Base-by-base conservation (phyloP, 139 green algal species). In the Coelastrella sp. region DNA sequence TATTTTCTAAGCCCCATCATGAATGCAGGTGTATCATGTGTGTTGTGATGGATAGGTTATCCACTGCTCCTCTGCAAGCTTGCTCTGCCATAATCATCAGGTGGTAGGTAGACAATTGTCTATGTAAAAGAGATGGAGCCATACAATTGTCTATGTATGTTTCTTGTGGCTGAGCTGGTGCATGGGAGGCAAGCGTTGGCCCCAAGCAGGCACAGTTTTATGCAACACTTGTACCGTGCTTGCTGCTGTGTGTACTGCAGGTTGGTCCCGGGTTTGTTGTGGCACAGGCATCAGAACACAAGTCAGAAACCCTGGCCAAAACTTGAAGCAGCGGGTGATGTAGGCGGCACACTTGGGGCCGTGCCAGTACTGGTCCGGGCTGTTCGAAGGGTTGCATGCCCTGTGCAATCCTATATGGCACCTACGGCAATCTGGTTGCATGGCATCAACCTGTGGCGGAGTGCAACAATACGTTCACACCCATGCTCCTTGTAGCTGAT, bases 231-330 rank as follows among this genome's bases (percentile, higher is more conserved):
- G 35, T 49, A 49, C 3, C 35, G 1, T 78, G 70, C 27, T 60
- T 89, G 56, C 24, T 84, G 85, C 74, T 90, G 74, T 61, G 98
- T 49, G 89, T 96, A 89, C 91, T 97, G 83, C 92, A 96, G 90
- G 93, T 97, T 70, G 95, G 94, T 11, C 87, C 94, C 19, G 93
- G 90, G 6, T 96, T 92, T 82, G 63, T 91, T 5, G 93, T 97
- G 59, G 81, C 92, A 1, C 93, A 92, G 17, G 93, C 92, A 0
- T 92, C 92, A 27, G 95, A 98, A 27, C 91, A 95, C 91, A 94
- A 94, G 35, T 92, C 91, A 9, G 95, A 97, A 89, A 90, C 95
- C 24, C 91, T 98, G 87, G 93, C 91, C 14, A 90, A 82, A 27
- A 82, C 87, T 56, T 91, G 87, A 91, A 10, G 11, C 78, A 83